A percentile compares a stretch with the other conserved stretches of the same genome.
Conservation (phyloP, 768 basidiomycete genomes). For the Suillus placidus region DNA sequence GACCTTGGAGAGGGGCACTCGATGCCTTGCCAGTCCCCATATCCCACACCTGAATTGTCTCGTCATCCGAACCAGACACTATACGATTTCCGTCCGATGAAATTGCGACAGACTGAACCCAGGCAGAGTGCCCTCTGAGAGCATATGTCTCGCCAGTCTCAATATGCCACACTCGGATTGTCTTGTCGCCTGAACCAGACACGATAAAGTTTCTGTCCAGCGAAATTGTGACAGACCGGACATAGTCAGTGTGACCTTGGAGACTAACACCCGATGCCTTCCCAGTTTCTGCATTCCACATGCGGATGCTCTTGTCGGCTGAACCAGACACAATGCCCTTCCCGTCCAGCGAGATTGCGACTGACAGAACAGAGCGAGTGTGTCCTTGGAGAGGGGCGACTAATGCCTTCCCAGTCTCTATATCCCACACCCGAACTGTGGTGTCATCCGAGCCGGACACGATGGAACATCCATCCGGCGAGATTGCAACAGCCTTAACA, state of each 20-base stretch:
- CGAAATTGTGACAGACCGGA: not conserved
- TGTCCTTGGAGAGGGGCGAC: not conserved
- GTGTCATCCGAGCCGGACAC: not conserved
- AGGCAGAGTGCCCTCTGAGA: no score
- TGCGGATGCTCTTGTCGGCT: not conserved
- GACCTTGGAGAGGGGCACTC: not conserved
- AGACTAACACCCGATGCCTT: not conserved
- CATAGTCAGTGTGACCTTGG: not conserved
- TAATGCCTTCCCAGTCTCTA: not conserved
- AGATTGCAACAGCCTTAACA: not conserved
- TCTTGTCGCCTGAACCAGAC: no score
- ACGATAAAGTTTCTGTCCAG: not conserved
- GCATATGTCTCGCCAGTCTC: not conserved
- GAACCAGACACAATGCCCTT: slow-evolving; percentile 13
- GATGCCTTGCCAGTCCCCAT: not conserved
- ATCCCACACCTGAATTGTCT: not conserved
- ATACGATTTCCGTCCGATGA: no score
- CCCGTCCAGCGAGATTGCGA: not conserved
- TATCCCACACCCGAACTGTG: not conserved
- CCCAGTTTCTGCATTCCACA: not conserved
- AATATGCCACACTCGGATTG: not conserved
- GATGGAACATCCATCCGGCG: not conserved
- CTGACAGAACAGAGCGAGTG: not conserved
- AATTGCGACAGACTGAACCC: no score
- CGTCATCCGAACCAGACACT: no score